Percentiles rank a stretch among this genome's conserved stretches.
Conservation (phyloP, 129 eudicot species). For the Flaveria robusta region DNA sequence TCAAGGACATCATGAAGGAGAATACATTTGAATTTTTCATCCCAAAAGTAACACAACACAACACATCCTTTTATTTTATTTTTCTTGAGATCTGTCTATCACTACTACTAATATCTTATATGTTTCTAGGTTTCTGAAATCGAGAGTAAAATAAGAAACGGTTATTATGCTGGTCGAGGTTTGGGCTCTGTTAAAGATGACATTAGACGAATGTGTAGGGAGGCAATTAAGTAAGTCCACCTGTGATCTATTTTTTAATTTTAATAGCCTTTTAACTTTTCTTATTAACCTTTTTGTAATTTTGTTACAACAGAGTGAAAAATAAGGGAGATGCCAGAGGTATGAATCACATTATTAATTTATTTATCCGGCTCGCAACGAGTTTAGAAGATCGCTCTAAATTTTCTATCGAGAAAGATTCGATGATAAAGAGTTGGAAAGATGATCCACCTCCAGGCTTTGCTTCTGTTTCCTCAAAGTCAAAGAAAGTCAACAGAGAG, state of each 20-base stretch:
- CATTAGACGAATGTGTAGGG: constrained; percentile 88
- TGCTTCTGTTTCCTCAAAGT: constrained; percentile 47
- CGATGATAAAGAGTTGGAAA: constrained; percentile 64
- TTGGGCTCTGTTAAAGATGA: constrained; percentile 80
- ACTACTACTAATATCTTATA: neutral
- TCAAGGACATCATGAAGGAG: constrained; percentile 79
- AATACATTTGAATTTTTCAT: constrained; percentile 75
- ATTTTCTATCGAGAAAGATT: constrained; percentile 54
- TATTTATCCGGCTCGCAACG: constrained; percentile 79
- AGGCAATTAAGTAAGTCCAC: constrained; percentile 69
- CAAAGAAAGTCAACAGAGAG: constrained; percentile 64
- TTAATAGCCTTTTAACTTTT: neutral
- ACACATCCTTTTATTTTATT: neutral
- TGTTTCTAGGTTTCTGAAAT: constrained; percentile 72
- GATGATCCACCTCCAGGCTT: constrained; percentile 85
- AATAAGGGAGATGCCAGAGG: constrained; percentile 64
- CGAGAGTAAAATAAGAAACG: constrained; percentile 67
- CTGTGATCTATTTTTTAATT: neutral
- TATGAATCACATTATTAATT: constrained; percentile 61
- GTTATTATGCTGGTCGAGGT: constrained; percentile 90
- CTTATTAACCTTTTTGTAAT: neutral
- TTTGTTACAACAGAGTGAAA: constrained; percentile 51
- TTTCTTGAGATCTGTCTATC: neutral
- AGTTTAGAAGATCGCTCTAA: constrained; percentile 65
- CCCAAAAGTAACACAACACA: constrained; percentile 60